These are phyloP conservation scores for Sporothrix luriei DNA, from an alignment of 2,329 filamentous ascomycete genomes.

Conservation along the genomic window DNA sequence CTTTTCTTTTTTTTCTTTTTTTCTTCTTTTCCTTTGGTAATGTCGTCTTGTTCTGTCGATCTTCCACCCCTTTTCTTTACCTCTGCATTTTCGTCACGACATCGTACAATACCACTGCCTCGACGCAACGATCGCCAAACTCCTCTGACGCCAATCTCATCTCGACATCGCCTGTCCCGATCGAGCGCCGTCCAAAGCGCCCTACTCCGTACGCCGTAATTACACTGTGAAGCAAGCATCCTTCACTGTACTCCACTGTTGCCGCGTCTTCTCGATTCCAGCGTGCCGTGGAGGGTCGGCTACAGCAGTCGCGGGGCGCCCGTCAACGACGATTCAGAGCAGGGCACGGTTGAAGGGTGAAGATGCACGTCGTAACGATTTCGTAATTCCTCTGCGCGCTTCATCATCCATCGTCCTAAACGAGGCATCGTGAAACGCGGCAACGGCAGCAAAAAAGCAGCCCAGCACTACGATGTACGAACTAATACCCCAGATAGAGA, in stretches of 20 bases:
- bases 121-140: background rate
- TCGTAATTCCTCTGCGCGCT: background rate
- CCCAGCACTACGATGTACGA: no score
- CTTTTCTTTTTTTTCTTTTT: background rate
- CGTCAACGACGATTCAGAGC: no score
- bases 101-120: background rate
- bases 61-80: no score
- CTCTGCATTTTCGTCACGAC: no score
- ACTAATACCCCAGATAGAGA: background rate
- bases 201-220: no score
- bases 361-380: background rate
- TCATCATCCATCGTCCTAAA: background rate
- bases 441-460: background rate
- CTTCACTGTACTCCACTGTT: background rate
- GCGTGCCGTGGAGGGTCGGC: slow-evolving; percentile 15
- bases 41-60: no score
- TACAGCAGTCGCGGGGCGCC: background rate
- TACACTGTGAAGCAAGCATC: no score
- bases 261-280: background rate
- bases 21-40: no score
- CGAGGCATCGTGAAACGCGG: slow-evolving; percentile 4
- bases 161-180: slow-evolving; percentile 8
- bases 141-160: background rate
- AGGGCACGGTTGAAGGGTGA: background rate
- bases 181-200: background rate